Evolutionary conservation across 768 basidiomycete genomes (phyloP), one percentile per base, ranked within the genome.

Genomic region (Kwoniella botswanensis): DNA sequence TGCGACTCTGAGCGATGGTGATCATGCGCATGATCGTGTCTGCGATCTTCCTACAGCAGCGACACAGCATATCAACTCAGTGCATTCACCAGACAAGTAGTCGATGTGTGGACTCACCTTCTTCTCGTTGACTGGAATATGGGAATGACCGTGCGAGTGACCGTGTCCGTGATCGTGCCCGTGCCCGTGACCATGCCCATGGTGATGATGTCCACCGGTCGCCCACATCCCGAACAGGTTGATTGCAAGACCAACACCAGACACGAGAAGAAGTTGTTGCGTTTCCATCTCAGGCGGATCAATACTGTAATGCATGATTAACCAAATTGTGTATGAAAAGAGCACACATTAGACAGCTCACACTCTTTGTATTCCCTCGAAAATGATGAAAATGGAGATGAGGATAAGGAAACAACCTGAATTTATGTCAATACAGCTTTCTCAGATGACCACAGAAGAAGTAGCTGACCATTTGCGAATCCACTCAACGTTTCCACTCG

Each of bases 151-250:
- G 54, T 82, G 81, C 35, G 73, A 70, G 65, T 78, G 78, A 3
- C 75, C 79, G 65, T 81, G 81, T 41, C 53, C 67, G 55, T 74
- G 74, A 18, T 72, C 74, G 62, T 82, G 76, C 21, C 71, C 74
- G 62, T 82, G 76, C 21, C 71, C 72, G 61, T 82, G 81, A 26
- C 74, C 67, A 67, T 78, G 78, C 2, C 77, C 79, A 55, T 80
- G 74, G 61, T 77, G 76, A 72, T 79, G 74, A 72, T 81, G 73
- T 74, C 94, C 94, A 4, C 97, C 97, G 87, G 97, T 99, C 1
- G 97, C 97, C 81, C 94, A 93, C 94, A 99, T 97, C 46, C 97
- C 97, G 76, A 98, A 98, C 21, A 99, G 85, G 82, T 99, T 99
- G 58, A 99, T 94, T 1, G 87, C 93, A 11, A 99, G 86, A 9